These are phyloP conservation scores for Galerina sulciceps DNA, from an alignment of 768 basidiomycete species.

Conservation along the genomic window DNA sequence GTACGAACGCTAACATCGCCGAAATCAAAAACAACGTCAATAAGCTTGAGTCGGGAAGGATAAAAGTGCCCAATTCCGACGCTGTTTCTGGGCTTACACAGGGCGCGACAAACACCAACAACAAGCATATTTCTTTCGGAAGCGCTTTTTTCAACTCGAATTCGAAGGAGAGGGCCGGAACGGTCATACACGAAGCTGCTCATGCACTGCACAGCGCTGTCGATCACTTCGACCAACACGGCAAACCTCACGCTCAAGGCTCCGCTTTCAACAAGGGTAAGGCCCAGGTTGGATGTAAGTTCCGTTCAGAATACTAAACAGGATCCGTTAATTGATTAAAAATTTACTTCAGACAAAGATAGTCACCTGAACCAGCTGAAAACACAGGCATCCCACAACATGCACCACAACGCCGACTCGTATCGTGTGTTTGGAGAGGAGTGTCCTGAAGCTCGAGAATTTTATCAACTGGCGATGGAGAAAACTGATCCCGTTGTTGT, in stretches of 20 bases:
- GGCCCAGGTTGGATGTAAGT: slow-evolving; percentile 8
- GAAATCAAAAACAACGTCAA: slow-evolving; percentile 2
- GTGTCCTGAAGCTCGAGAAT: slow-evolving; percentile 5
- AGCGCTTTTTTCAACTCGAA: background rate
- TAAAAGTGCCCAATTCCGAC: background rate
- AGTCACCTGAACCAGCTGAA: slow-evolving; percentile 6
- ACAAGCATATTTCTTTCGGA: background rate
- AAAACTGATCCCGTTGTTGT: slow-evolving; percentile 1
- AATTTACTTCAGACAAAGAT: slow-evolving; percentile 10
- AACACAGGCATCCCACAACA: background rate
- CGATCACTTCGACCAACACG: background rate
- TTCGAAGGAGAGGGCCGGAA: background rate
- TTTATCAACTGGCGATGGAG: background rate
- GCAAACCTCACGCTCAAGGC: background rate
- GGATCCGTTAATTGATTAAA: background rate
- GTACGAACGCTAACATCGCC: slow-evolving; percentile 5
- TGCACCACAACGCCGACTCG: slow-evolving; percentile 14
- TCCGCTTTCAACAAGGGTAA: background rate
- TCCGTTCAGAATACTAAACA: background rate
- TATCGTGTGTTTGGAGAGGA: slow-evolving; percentile 15
- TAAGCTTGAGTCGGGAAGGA: background rate
- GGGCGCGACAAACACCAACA: background rate
- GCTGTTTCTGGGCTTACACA: background rate
- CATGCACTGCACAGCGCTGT: background rate
- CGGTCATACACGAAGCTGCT: background rate